Evolutionary conservation across 257 asterid species (phyloP).

Genomic region (Nicotiana noctiflora): DNA sequence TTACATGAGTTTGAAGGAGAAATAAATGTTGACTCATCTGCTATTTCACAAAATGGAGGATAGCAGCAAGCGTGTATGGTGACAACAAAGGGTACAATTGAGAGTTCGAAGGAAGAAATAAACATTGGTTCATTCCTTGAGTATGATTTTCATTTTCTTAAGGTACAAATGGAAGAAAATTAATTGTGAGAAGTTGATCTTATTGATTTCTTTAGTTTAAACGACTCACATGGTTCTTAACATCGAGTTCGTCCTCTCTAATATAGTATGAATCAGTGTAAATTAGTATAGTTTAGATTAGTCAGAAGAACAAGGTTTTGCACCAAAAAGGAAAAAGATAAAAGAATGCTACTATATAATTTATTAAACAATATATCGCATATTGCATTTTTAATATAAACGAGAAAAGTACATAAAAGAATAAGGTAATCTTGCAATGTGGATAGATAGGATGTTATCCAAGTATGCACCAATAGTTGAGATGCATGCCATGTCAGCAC

Average conservation of each 20-base stretch:
- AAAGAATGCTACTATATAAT: neutral
- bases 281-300: too few relatives aligned
- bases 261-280: too few relatives aligned
- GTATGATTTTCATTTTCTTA: too few relatives aligned
- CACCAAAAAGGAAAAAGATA: neutral
- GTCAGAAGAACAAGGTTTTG: too few relatives aligned
- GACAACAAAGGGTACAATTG: too few relatives aligned
- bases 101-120: neutral
- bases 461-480: slow-evolving; percentile 13
- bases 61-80: neutral
- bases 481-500: slow-evolving; percentile 38
- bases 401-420: neutral
- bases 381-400: neutral
- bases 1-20: neutral
- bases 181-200: too few relatives aligned
- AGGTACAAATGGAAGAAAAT: too few relatives aligned
- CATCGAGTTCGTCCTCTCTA: neutral
- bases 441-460: slow-evolving; percentile 37
- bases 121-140: too few relatives aligned
- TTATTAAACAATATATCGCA: neutral
- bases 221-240: too few relatives aligned
- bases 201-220: too few relatives aligned
- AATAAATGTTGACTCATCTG: too few relatives aligned
- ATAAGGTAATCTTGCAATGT: neutral
- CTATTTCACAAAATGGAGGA: too few relatives aligned